phyloP scores from a whole-genome alignment of 1,139 yeast genomes.

The Zygoascus sp. region DNA sequence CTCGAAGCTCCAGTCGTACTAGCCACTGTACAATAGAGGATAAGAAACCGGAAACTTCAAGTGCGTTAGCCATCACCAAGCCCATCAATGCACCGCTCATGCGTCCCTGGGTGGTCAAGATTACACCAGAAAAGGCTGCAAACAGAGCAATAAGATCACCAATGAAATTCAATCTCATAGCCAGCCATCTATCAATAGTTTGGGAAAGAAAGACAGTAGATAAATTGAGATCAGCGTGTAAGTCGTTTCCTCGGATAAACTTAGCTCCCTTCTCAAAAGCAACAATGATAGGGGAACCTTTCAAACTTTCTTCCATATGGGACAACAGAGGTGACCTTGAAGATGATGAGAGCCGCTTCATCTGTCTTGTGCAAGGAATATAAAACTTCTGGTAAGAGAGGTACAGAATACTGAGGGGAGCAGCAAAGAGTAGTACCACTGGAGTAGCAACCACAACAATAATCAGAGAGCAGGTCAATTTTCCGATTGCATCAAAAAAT shows the following conservation, averaged over 20 bases:
- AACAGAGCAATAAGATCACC: constrained; percentile 61
- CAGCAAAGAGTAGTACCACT: constrained; percentile 25
- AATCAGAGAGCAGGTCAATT: constrained; percentile 31
- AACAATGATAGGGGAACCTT: constrained; percentile 68
- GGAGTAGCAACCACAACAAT: constrained; percentile 29
- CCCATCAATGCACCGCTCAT: constrained; percentile 68
- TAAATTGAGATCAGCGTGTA: constrained; percentile 59
- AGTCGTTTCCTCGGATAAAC: constrained; percentile 51
- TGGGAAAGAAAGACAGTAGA: constrained; percentile 48
- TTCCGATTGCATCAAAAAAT: constrained; percentile 21
- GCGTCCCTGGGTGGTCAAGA: constrained; percentile 50
- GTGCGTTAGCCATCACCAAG: constrained; percentile 41
- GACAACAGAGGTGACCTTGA: constrained; percentile 74
- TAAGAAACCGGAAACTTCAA: constrained; percentile 29
- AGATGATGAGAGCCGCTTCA: constrained; percentile 72
- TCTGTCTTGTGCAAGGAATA: constrained; percentile 57
- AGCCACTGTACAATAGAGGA: constrained; percentile 36
- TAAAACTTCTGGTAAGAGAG: constrained; percentile 67
- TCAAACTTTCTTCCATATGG: constrained; percentile 71
- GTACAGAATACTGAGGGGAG: constrained; percentile 26
- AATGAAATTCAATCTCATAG: constrained; percentile 62
- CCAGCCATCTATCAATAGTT: constrained; percentile 59
- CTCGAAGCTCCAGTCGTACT: constrained; percentile 69
- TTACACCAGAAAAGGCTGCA: constrained; percentile 47
- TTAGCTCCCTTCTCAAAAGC: constrained; percentile 50